These are phyloP conservation scores for Globisporangium rhizosaccharum DNA, from an alignment of 352 stramenopile genomes.

Conservation along the genomic window DNA sequence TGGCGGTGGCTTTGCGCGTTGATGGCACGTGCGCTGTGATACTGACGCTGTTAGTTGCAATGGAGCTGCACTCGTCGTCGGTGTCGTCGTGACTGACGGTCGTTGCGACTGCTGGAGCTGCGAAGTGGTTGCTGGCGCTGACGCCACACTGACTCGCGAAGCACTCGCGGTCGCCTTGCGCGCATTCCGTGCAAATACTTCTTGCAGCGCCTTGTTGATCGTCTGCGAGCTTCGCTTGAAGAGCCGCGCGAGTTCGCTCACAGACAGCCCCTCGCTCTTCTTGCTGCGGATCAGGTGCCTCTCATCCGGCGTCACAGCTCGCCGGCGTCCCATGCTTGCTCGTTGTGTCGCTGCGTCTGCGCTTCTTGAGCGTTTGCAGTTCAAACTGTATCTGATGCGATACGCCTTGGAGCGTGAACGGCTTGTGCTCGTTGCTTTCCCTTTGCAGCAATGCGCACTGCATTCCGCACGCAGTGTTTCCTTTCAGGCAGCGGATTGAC, in stretches of 20 bases:
- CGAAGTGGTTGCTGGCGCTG: background rate
- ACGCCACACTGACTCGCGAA: background rate
- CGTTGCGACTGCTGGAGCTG: background rate
- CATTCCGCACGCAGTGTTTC: too few relatives aligned
- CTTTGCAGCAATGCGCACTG: too few relatives aligned
- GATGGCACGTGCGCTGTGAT: too few relatives aligned
- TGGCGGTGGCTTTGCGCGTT: too few relatives aligned
- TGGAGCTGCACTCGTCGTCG: too few relatives aligned
- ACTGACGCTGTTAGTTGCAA: too few relatives aligned
- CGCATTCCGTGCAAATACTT: slow-evolving; percentile 4
- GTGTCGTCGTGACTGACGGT: background rate
- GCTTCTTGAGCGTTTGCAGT: too few relatives aligned
- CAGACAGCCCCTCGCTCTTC: slow-evolving; percentile 28
- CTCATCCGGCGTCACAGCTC: slow-evolving; percentile 36
- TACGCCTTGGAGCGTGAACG: background rate
- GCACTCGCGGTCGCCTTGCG: background rate
- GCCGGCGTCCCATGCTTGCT: slow-evolving; percentile 34
- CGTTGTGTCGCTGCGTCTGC: background rate
- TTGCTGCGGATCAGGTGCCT: slow-evolving; percentile 31
- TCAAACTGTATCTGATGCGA: background rate
- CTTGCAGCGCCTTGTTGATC: slow-evolving; percentile 29
- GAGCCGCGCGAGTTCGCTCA: slow-evolving; percentile 29
- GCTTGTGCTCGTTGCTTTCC: too few relatives aligned
- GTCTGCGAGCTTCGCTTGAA: slow-evolving; percentile 31
- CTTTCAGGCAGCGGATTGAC: too few relatives aligned